phyloP scores from a whole-genome alignment of 106 monocot genomes.

The Amphibolis antarctica region DNA sequence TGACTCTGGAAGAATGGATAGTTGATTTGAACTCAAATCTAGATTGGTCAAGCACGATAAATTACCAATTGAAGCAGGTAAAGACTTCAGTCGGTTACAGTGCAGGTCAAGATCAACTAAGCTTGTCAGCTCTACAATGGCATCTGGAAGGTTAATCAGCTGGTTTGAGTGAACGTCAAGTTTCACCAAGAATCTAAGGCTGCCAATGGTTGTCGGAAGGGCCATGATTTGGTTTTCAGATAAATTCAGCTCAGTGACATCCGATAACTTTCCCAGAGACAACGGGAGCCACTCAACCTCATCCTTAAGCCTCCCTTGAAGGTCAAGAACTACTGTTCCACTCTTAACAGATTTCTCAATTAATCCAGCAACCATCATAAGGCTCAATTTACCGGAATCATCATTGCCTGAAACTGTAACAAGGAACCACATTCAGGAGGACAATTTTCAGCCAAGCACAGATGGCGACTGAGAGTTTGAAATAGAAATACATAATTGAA shows the following conservation, averaged over 20 bases:
- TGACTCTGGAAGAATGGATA: conserved; percentile 48
- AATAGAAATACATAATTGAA: background rate
- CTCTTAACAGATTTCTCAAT: conserved; percentile 68
- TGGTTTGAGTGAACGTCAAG: conserved; percentile 86
- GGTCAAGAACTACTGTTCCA: conserved; percentile 45
- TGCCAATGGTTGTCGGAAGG: conserved; percentile 51
- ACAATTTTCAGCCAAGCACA: background rate
- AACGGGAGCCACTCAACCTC: conserved; percentile 88
- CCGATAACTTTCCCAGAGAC: conserved; percentile 68
- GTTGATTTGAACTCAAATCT: conserved; percentile 64
- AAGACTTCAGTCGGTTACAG: conserved; percentile 41
- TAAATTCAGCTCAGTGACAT: conserved; percentile 56
- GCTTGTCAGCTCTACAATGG: conserved; percentile 52
- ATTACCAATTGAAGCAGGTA: conserved; percentile 66
- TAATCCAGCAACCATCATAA: conserved; percentile 87
- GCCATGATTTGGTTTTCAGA: conserved; percentile 82
- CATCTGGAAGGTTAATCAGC: conserved; percentile 53
- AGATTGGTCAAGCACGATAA: conserved; percentile 41
- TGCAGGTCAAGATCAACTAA: conserved; percentile 68
- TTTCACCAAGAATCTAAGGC: conserved; percentile 47
- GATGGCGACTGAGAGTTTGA: background rate
- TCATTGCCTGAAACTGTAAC: conserved; percentile 10
- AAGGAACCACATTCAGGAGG: background rate
- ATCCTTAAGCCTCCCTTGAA: conserved; percentile 70
- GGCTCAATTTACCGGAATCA: conserved; percentile 47